Evolutionary conservation across 768 basidiomycete species (phyloP).

Genomic region (Boletus huronensis): DNA sequence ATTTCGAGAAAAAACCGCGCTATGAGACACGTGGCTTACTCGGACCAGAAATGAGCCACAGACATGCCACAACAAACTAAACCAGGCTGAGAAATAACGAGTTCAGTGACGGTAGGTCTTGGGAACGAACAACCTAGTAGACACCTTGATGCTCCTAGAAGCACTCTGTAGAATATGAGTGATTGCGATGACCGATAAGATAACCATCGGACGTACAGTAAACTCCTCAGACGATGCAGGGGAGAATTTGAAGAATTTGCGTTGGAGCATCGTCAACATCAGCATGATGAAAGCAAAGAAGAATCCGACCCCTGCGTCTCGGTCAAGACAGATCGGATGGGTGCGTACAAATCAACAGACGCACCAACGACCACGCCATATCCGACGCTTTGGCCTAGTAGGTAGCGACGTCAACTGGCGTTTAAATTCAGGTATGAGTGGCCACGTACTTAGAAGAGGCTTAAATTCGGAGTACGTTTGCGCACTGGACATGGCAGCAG

Average conservation of each 20-base stretch:
- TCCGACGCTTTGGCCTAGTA: conserved; percentile 43
- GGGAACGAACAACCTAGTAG: background rate
- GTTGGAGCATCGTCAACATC: conserved; percentile 42
- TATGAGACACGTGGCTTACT: background rate
- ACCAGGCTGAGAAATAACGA: conserved; percentile 36
- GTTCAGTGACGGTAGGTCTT: background rate
- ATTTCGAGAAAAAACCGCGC: background rate
- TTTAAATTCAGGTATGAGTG: background rate
- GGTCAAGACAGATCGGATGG: background rate
- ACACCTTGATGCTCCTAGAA: conserved; percentile 44
- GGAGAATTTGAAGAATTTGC: conserved; percentile 44
- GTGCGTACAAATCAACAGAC: conserved; percentile 2
- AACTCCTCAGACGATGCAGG: conserved; percentile 48
- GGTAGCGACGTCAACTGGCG: background rate
- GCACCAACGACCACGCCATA: conserved; percentile 49
- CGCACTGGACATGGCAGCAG: conserved; percentile 12
- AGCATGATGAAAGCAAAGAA: conserved; percentile 50
- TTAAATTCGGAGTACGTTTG: conserved; percentile 36
- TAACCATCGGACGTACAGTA: conserved; percentile 29
- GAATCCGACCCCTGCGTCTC: conserved; percentile 42
- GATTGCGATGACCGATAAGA: background rate
- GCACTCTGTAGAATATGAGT: conserved; percentile 33
- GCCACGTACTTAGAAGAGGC: conserved; percentile 36
- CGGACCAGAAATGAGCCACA: conserved; percentile 6
- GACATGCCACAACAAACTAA: conserved; percentile 50